Base-by-base conservation (phyloP, 2,329 filamentous ascomycete species). In the Apiospora pterosperma region DNA sequence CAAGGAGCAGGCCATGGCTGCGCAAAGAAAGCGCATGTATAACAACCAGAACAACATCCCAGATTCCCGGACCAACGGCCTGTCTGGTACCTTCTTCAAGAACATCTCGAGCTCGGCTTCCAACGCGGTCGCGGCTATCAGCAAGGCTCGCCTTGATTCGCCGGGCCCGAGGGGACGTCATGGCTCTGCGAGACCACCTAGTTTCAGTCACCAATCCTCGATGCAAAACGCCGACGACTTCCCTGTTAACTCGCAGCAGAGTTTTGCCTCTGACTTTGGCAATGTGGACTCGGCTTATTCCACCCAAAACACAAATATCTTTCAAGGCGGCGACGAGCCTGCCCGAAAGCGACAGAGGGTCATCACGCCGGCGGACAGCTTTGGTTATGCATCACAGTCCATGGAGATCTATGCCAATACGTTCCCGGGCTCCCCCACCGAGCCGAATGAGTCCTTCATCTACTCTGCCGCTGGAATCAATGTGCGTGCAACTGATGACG, bases 1-100 rank as follows among this genome's bases (percentile, higher is more conserved):
- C 41, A 99, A 99, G 78, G 96, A 98, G 78, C 96, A 98, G 78
- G 96, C 96, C 66, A 97, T 98, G 94, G 96, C 96, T 12, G 95
- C 95, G 5, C 91, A 93, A 78, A 84, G 96, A 70, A 98, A 99
- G 77, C 88, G 95, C 69, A 88, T 97, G 78, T 98, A 97, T 79
- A 97, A 63, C 39, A 59, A 63, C 55, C 48, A 59, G 36, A 63
- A 61, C 69, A 85, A 87, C 59, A 87, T 85, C 58, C 82, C 87
- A 62, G 92, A 97, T 65, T 88, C 84, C 60, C 86, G 93, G 61
- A 80, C 84, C 14, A 88, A 87, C 71, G 88, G 86, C 73, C 71
- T 88, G 21, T 89, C 91, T 59, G 94, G 93, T 21, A 97, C 96
- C 1, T 97, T 97, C 76, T 98, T 99, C 82, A 94, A 94, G 75